Evolutionary conservation across 1,284 basidiomycete species (phyloP).

Genomic region (Apiotrichum brassicae): DNA sequence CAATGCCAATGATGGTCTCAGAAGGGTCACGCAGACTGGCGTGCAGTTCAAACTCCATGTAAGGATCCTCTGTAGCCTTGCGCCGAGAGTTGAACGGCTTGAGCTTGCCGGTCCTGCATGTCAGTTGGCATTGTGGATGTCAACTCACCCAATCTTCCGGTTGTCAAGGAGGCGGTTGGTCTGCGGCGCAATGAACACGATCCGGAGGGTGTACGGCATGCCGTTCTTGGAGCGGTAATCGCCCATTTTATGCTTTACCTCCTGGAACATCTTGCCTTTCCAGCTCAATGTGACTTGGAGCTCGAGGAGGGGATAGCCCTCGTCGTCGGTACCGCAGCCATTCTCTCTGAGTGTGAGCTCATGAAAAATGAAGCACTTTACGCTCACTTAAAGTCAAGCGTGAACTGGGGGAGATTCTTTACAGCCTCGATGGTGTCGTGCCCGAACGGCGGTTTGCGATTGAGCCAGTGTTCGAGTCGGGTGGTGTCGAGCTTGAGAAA

Average conservation of each 20-base stretch:
- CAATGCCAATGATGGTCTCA: conserved; percentile 20
- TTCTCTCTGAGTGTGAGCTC: neutral
- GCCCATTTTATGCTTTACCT: no score
- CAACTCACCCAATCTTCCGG: conserved; percentile 6
- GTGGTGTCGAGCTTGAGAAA: conserved; percentile 17
- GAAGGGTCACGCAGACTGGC: conserved; percentile 15
- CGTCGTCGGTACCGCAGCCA: neutral
- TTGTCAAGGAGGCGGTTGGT: conserved; percentile 16
- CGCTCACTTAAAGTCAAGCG: conserved; percentile 16
- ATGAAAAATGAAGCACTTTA: neutral
- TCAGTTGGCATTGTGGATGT: no score
- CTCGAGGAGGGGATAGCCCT: conserved; percentile 9
- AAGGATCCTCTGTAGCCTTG: no score
- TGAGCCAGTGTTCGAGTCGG: conserved; percentile 25
- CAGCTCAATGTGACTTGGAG: conserved; percentile 6
- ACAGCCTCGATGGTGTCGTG: conserved; percentile 17
- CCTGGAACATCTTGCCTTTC: conserved; percentile 1
- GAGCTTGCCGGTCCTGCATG: no score
- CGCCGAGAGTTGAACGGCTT: no score
- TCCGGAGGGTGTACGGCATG: conserved; percentile 13
- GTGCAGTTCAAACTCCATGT: no score
- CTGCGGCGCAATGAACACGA: conserved; percentile 17
- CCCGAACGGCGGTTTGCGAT: conserved; percentile 23
- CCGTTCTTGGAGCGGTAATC: conserved; percentile 2
- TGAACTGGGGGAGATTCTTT: conserved; percentile 19